Evolutionary conservation across 192 early-diverging fungal genomes (phyloP), one percentile per base, ranked within the genome.

Genomic region (Diversispora epigaea): DNA sequence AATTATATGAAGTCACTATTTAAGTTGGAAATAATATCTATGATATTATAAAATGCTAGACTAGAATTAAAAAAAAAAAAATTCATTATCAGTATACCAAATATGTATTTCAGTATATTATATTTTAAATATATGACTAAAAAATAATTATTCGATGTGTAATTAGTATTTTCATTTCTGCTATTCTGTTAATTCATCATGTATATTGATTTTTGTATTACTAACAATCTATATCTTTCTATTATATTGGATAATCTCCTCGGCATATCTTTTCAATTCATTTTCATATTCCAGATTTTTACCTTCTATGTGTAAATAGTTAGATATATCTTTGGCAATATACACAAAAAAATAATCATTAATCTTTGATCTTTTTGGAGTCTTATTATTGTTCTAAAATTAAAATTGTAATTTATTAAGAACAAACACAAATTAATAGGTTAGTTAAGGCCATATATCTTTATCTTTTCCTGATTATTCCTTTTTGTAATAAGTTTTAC

Each of bases 391-490:
- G n/a, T n/a, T n/a, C n/a, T 68, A 68, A 49, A 5, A 25, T 50
- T 68, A 68, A 68, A 49, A 41, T 50, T 22, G n/a, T 68, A 68
- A 68, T 68, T 49, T 46, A 50, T 68, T 68, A 68, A 49, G 4
- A 68, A 68, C 66, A 50, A 68, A 9, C 2, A 15, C 47, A 49
- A 49, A 49, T 49, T 49, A 68, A 68, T 68, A 68, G 66, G 21
- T 67, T 14, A 47, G 19, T 41, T 67, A 60, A 41, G 22, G 43
- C 43, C 49, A 68, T 21, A 46, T 6, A 68, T 68, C 45, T 49
- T 68, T 68, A 68, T 46, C 66, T 67, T 45, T 68, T 68, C 12
- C 66, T 14, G 66, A 68, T 68, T 68, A 8, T 14, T 68, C 45
- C 66, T 68, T n/a, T 47, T 68, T 47, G 66, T 21, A 4, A 6